Percentiles rank a stretch among this genome's conserved stretches.
Conservation (phyloP, 148 eudicot genomes). For the Oxyria digyna region DNA sequence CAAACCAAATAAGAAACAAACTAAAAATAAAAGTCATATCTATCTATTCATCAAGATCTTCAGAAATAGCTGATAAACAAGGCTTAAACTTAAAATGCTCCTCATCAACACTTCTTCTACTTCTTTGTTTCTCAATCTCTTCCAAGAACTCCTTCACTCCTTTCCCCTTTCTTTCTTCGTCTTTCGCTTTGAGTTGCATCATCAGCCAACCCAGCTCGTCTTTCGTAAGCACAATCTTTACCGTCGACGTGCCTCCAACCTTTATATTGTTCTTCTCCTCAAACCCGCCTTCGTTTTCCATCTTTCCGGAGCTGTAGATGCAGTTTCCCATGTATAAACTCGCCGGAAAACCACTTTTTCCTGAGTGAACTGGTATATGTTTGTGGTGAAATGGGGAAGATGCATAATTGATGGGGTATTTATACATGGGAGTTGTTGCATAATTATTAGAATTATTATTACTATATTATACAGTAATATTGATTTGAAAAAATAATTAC, state of each 20-base stretch:
- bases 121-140: conserved; percentile 35
- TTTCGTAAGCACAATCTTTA: conserved; percentile 65
- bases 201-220: conserved; percentile 59
- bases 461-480: background rate
- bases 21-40: conserved; percentile 7
- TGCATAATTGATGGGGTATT: conserved; percentile 4
- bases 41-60: conserved; percentile 36
- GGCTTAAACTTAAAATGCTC: conserved; percentile 39
- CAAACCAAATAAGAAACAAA: background rate
- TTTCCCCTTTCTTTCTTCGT: conserved; percentile 13
- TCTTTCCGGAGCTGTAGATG: conserved; percentile 7
- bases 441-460: background rate
- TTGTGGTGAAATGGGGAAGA: background rate
- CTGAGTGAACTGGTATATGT: background rate
- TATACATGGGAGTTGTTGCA: background rate
- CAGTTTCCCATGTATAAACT: conserved; percentile 46
- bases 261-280: conserved; percentile 1
- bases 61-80: conserved; percentile 53
- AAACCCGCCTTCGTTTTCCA: conserved; percentile 1
- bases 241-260: conserved; percentile 20
- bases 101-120: conserved; percentile 10
- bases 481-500: background rate
- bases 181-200: conserved; percentile 22
- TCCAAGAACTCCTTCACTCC: conserved; percentile 41
- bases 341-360: conserved; percentile 11